These are phyloP conservation scores for Adansonia gregorii DNA, from an alignment of 441 rosid species.

Conservation along the genomic window DNA sequence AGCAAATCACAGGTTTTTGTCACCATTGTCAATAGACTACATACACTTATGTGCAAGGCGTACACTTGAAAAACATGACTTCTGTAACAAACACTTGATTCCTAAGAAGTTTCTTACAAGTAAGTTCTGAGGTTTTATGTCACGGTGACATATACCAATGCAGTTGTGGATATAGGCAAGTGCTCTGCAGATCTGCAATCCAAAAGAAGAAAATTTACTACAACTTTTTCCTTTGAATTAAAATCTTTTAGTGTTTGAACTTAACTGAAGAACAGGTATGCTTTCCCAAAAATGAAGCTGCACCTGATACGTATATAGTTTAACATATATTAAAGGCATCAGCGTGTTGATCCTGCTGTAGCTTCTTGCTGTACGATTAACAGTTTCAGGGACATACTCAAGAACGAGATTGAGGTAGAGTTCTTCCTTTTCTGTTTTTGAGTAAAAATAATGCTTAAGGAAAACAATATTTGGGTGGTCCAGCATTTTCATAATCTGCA, in stretches of 20 bases:
- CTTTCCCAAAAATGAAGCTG: background rate
- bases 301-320: slow-evolving; percentile 95
- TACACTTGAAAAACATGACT: background rate
- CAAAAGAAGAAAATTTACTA: slow-evolving; percentile 19
- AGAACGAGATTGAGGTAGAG: slow-evolving; percentile 92
- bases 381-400: slow-evolving; percentile 92
- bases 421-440: slow-evolving; percentile 92
- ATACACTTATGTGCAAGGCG: background rate
- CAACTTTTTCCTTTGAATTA: background rate
- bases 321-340: slow-evolving; percentile 93
- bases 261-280: background rate
- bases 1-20: background rate
- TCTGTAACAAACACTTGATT: slow-evolving; percentile 10
- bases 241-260: background rate
- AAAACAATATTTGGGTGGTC: slow-evolving; percentile 95
- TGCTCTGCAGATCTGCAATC: slow-evolving; percentile 89
- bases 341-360: slow-evolving; percentile 78
- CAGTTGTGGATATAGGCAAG: slow-evolving; percentile 88
- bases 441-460: slow-evolving; percentile 88
- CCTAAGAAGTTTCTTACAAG: slow-evolving; percentile 55
- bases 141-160: slow-evolving; percentile 94
- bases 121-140: slow-evolving; percentile 95
- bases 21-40: background rate
- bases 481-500: slow-evolving; percentile 94
- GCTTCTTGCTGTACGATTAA: slow-evolving; percentile 78